phyloP scores from a whole-genome alignment of 225 moss, liverwort and hornwort species.

The Physcomitrellopsis africana region DNA sequence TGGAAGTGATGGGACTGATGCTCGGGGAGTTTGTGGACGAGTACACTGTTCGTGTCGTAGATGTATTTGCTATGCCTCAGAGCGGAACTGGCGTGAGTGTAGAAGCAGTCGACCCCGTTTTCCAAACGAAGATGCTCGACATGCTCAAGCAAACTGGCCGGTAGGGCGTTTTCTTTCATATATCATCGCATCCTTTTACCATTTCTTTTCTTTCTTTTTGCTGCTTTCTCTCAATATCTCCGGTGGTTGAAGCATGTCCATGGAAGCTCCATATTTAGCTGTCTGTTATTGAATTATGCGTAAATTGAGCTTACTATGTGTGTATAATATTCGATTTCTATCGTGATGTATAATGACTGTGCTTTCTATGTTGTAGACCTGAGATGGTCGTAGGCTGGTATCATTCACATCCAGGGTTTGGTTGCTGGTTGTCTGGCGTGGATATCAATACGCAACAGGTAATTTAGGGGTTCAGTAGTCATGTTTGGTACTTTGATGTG shows the following conservation, averaged over 20 bases:
- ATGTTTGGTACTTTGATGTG: no score
- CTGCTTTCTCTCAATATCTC: no score
- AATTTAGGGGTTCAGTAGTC: not conserved
- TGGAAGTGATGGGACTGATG: no score
- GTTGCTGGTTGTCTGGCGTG: conserved; percentile 98
- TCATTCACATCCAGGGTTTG: conserved; percentile 98
- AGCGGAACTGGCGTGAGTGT: conserved; percentile 77
- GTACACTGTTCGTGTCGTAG: conserved; percentile 73
- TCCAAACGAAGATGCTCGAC: conserved; percentile 77
- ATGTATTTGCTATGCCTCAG: conserved; percentile 79
- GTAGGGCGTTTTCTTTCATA: conserved; percentile 9
- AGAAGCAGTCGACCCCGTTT: conserved; percentile 71
- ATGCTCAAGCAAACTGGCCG: conserved; percentile 76
- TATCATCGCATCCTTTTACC: no score
- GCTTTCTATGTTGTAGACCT: conserved; percentile 41
- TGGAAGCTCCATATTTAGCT: no score
- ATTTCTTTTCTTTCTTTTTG: not conserved
- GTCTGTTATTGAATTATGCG: no score
- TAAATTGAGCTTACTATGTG: no score
- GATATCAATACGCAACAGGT: conserved; percentile 99
- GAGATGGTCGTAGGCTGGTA: conserved; percentile 98
- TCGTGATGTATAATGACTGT: not conserved
- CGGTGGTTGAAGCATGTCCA: no score
- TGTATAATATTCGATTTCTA: no score
- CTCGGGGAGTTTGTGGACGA: conserved; percentile 62